Evolutionary conservation across 768 basidiomycete species (phyloP), one percentile per base, ranked within the genome.

Genomic region (Termitomyces sp.): DNA sequence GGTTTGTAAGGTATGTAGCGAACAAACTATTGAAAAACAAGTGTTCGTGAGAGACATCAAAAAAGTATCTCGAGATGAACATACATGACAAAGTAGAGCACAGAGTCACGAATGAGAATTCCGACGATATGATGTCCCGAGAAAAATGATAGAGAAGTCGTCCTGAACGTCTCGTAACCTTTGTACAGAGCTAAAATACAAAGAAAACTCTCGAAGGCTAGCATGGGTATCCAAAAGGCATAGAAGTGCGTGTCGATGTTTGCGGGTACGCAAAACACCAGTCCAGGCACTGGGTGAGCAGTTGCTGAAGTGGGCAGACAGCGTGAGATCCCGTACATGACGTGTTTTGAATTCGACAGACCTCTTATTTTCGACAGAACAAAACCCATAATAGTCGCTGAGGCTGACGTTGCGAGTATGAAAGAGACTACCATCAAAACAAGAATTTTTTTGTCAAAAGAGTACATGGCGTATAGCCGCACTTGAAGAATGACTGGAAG

Each of bases 391-490:
- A 85, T 72, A 24, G 68, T 70, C 0, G 76, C 77, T 1, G 80
- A 77, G 0, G 72, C 63, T 1, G 72, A 63, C 4, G 74, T 66
- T 15, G 75, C 68, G 9, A 65, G 47, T 11, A 80, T 51, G 59
- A 79, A 83, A 14, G 67, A 67, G 19, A 61, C 49, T 5, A 69
- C 64, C 77, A 82, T 81, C 19, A 79, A 52, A 3, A 66, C 66
- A 3, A 86, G 72, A 17, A 85, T 64, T 51, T 69, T 75, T 60
- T 77, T 80, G 66, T 81, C 73, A 22, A 80, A 63, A 47, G 75
- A 77, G 64, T 83, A 84, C 58, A 85, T 68, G 2, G 82, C 84
- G 65, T 82, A 84, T n/a, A 85, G 64, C 28, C 84, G 79, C 67
- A 82, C 77, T 68, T 83, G 82, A 15, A 84, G 71, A 57, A 84